phyloP scores from a whole-genome alignment of 2,329 filamentous ascomycete genomes.

The Alternaria hordeiaustralica region DNA sequence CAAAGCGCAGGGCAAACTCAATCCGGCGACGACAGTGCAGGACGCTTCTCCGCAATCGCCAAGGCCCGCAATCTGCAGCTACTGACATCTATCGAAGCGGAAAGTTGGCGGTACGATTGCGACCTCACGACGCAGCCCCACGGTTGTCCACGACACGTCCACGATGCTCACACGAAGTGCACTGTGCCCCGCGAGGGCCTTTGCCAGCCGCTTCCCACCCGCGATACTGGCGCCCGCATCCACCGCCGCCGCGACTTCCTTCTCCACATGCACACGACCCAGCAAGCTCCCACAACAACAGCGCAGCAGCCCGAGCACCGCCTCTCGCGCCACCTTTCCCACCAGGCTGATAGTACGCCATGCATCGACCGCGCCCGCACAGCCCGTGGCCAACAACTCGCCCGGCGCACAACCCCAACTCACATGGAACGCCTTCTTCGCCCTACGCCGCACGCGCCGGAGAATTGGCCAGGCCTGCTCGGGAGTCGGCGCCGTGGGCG shows the following conservation, averaged over 20 bases:
- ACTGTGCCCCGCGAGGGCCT: slow-evolving; percentile 40
- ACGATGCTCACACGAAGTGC: slow-evolving; percentile 42
- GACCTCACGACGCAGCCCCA: slow-evolving; percentile 4
- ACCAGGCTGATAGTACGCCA: slow-evolving; percentile 22
- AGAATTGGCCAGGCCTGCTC: slow-evolving; percentile 83
- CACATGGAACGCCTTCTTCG: slow-evolving; percentile 90
- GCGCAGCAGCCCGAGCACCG: slow-evolving; percentile 18
- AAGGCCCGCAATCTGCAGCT: slow-evolving; percentile 9
- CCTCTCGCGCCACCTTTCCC: slow-evolving; percentile 11
- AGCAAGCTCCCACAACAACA: slow-evolving; percentile 27
- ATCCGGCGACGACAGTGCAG: not conserved
- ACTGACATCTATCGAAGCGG: slow-evolving; percentile 5
- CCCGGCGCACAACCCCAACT: slow-evolving; percentile 39
- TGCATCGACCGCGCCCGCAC: slow-evolving; percentile 32
- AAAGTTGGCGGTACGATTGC: slow-evolving; percentile 9
- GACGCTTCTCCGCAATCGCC: slow-evolving; percentile 5
- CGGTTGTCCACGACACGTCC: not conserved
- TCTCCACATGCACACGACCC: slow-evolving; percentile 38
- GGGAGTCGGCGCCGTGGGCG: slow-evolving; percentile 66
- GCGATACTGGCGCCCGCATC: slow-evolving; percentile 32
- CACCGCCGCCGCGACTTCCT: slow-evolving; percentile 27
- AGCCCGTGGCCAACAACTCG: slow-evolving; percentile 21
- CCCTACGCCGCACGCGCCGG: slow-evolving; percentile 82
- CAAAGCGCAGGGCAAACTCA: not conserved
- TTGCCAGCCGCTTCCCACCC: slow-evolving; percentile 37